Evolutionary conservation across 2,329 filamentous ascomycete species (phyloP), one percentile per base, ranked within the genome.

Genomic region (Hymenoscyphus scutula): DNA sequence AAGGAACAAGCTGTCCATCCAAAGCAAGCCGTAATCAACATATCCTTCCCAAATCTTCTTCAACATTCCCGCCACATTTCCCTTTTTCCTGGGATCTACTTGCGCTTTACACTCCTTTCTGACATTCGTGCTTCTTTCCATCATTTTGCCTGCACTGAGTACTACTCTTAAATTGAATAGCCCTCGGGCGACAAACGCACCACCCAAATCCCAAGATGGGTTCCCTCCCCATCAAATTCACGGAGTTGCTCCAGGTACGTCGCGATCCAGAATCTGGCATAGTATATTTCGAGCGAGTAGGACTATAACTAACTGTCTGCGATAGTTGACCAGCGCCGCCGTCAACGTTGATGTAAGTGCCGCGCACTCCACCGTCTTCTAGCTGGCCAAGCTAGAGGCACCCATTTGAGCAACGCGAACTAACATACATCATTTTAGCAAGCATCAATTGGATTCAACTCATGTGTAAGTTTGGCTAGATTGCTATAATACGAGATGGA

Each of bases 201-300:
- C 15, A 56, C 51, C 64, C 69, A 71, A 62, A 72, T 71, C 68
- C 63, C 70, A 87, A 77, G 85, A 51, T 51, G 45, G 45, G 45
- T 23, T 51, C 88, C 79, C 83, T 96, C 76, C 92, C 91, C 75
- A 96, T 97, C 81, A 92, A 92, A 83, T 96, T 97, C 80, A 90
- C 89, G 77, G 92, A 96, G 87, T 86, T 94, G 75, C 84, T 94
- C 77, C 90, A 93, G 82, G 86, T 89, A 55, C 90, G 91, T 0
- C 91, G 96, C 67, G 96, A 82, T 90, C 56, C 90, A 89, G 57
- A 96, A 84, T 75, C 95, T 90, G 92, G 66, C 89, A 89, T 74
- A 96, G 95, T 19, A 91, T 95, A 38, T 88, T 88, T 13, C 25
- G 7, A 2, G 5, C 23, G 5, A 51, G 10, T 23, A 54, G 66